phyloP scores from a whole-genome alignment of 768 basidiomycete species.

The Multifurca ochricompacta region DNA sequence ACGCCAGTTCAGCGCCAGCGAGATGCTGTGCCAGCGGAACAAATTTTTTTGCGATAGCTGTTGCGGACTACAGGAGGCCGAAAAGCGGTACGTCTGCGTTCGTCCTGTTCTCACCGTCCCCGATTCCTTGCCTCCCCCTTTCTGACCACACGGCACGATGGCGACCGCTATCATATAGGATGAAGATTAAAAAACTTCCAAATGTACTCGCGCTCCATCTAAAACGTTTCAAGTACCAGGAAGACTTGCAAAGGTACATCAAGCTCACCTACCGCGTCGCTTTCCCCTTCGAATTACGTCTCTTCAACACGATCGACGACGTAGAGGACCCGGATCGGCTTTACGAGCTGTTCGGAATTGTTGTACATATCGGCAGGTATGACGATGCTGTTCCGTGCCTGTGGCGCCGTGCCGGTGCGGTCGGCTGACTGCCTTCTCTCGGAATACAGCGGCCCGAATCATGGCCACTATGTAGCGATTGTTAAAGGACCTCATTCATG shows the following conservation, averaged over 20 bases:
- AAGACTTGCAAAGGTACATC: slow-evolving; percentile 82
- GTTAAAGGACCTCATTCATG: slow-evolving; percentile 77
- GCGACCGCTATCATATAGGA: slow-evolving; percentile 40
- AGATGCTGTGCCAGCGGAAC: slow-evolving; percentile 97
- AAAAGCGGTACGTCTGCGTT: slow-evolving; percentile 81
- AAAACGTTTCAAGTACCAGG: slow-evolving; percentile 98
- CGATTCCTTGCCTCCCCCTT: slow-evolving; percentile 20
- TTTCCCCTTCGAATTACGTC: slow-evolving; percentile 87
- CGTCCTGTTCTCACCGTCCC: background rate
- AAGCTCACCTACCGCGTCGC: slow-evolving; percentile 96
- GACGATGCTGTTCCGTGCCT: slow-evolving; percentile 27
- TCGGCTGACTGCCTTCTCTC: slow-evolving; percentile 8
- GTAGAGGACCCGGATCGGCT: slow-evolving; percentile 84
- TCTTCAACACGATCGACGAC: slow-evolving; percentile 97
- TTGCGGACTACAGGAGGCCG: slow-evolving; percentile 94
- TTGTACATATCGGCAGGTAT: slow-evolving; percentile 98
- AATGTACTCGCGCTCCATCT: slow-evolving; percentile 93
- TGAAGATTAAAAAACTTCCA: slow-evolving; percentile 97
- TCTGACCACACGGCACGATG: background rate
- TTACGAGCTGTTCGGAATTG: slow-evolving; percentile 92
- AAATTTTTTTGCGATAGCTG: slow-evolving; percentile 99
- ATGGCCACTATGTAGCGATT: slow-evolving; percentile 96
- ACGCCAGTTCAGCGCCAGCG: slow-evolving; percentile 92
- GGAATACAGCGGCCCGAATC: slow-evolving; percentile 81
- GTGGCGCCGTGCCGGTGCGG: background rate